Base-by-base conservation (phyloP, 2,329 filamentous ascomycete genomes). In the Pseudogymnoascus sp. region DNA sequence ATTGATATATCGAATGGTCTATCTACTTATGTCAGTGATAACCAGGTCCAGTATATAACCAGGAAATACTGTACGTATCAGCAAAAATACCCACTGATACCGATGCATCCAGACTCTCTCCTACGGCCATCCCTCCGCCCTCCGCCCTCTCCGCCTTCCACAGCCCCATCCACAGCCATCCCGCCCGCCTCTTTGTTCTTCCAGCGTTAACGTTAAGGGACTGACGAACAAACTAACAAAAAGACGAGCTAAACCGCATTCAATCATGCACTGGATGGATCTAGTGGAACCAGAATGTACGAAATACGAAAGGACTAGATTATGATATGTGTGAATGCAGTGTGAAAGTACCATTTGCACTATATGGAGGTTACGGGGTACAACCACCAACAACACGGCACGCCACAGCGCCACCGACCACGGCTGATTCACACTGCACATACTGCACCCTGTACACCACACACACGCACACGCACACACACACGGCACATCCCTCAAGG, bases 201-300 rank as follows among this genome's bases (percentile, higher is more conserved):
- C 21, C n/a, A n/a, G n/a, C n/a, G n/a, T n/a, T n/a, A n/a, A 28
- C 13, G 39, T 48, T 48, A 48, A 48, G 39, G 39, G 39, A 45
- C 38, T 19, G 19, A 3, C 19, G 19, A 39, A 48, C 13, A 3
- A 15, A 19, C 8, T n/a, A 45, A n/a, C 12, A 15, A n/a, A n/a
- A n/a, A n/a, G n/a, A n/a, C n/a, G n/a, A n/a, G n/a, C 41, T 48
- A 48, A 48, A 48, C 41, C 41, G 13, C 41, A 28, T 48, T 48
- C 39, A 5, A 41, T 13, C 10, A 7, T 2, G 2, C 39, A n/a
- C 10, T 45, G 12, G 39, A n/a, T 45, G 39, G 39, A 2, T 26
- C 13, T 28, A 48, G 23, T 48, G 41, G 21, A 21, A 41, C 38
- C 19, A 12, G 4, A n/a, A n/a, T 3, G 21, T 41, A 41, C 19